phyloP scores from a whole-genome alignment of 257 asterid genomes.

The Solanum arcanum region DNA sequence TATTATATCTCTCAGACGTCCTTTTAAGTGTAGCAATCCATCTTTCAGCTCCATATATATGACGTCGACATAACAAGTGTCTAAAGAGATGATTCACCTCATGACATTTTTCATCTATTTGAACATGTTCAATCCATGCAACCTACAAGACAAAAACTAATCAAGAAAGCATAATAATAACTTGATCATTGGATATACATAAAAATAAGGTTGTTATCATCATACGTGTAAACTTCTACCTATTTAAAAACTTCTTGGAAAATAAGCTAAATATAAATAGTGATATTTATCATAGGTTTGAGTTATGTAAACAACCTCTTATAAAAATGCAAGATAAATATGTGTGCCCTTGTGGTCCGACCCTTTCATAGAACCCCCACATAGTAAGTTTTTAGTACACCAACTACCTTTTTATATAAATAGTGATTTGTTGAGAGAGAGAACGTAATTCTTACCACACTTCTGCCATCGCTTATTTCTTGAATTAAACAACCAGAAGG shows the following conservation, averaged over 20 bases:
- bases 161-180: neutral
- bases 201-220: neutral
- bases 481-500: constrained; percentile 78
- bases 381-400: neutral
- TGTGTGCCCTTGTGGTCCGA: neutral
- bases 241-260: neutral
- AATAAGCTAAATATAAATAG: neutral
- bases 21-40: constrained; percentile 52
- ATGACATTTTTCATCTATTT: constrained; percentile 47
- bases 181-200: neutral
- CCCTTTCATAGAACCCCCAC: neutral
- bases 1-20: constrained; percentile 49
- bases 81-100: constrained; percentile 40
- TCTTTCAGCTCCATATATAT: constrained; percentile 59
- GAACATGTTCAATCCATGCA: constrained; percentile 72
- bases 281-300: neutral
- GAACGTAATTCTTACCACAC: constrained; percentile 26
- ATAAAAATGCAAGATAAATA: neutral
- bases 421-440: neutral
- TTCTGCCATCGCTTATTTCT: constrained; percentile 41
- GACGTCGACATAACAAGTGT: constrained; percentile 34
- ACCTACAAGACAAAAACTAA: constrained; percentile 20
- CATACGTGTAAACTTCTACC: neutral
- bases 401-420: neutral
- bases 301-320: neutral